Evolutionary conservation across 495 filamentous ascomycete species (phyloP), one percentile per base, ranked within the genome.

Genomic region (Aspergillus avenaceus): DNA sequence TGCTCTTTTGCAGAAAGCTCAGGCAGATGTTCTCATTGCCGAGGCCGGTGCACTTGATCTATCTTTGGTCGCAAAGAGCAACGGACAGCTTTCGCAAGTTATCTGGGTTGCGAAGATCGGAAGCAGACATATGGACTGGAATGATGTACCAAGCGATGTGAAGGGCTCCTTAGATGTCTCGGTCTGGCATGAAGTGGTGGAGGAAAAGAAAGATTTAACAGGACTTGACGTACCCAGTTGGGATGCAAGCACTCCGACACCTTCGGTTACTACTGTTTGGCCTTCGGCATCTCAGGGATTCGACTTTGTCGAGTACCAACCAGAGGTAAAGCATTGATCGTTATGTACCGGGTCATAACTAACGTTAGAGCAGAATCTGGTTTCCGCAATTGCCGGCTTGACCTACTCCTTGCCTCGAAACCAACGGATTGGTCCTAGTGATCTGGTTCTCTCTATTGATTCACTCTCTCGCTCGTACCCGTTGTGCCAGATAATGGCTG

Each of bases 31-130:
- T 12, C 73, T 97, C 31, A 78, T 99, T 48, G 90, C 90, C 2
- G 83, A 84, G 13, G 92, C 92, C 5, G 93, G 93, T n/a, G 82
- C 88, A 13, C 76, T 97, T 47, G 90, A 95, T 24, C 79, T 97
- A 22, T 82, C 88, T 47, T 69, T 80, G 25, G 77, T 95, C 14
- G 76, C 81, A 12, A 81, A 83, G 56, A 76, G 71, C 48, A 87
- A 86, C 61, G 71, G 81, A 9, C 77, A 81, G 41, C 73, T 97
- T 8, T 84, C 85, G 47, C 82, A 90, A 47, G 79, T 96, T 12
- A 77, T 97, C 49, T 97, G 91, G 89, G 91, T 97, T 3, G 95
- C 93, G 6, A 93, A 97, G 57, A 76, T 87, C 59, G 89, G 88
- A 26, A 97, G 87, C 69, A 80, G 83, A 53, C 93, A 99, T 61